phyloP scores from a whole-genome alignment of 805 yeast genomes.

The Starmerella ratchasimensis region DNA sequence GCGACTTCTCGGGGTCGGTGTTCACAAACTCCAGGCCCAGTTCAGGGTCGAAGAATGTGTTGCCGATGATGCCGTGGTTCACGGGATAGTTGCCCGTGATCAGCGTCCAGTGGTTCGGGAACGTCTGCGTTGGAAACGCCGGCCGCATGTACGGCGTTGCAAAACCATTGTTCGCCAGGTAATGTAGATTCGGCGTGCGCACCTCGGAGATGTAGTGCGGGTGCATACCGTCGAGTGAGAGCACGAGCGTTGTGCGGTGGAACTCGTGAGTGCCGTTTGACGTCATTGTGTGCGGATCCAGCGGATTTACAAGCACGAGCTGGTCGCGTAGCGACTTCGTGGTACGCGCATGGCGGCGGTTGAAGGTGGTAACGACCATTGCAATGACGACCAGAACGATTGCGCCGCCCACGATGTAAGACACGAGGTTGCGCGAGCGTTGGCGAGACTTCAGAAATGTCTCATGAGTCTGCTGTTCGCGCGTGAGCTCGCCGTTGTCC shows the following conservation, averaged over 20 bases:
- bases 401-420: conserved; percentile 4
- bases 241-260: conserved; percentile 64
- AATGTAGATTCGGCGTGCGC: conserved; percentile 59
- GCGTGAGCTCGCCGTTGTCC: background rate
- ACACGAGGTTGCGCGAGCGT: conserved; percentile 5
- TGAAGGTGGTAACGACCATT: conserved; percentile 1
- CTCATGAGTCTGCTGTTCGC: conserved; percentile 4
- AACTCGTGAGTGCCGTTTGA: conserved; percentile 55
- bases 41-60: conserved; percentile 57
- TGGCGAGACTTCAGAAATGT: background rate
- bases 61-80: conserved; percentile 78
- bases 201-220: conserved; percentile 64
- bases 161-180: conserved; percentile 41
- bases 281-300: conserved; percentile 3
- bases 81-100: conserved; percentile 77
- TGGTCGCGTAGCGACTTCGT: background rate
- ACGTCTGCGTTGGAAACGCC: conserved; percentile 76
- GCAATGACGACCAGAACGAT: conserved; percentile 7
- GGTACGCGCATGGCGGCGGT: background rate
- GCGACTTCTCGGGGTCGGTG: conserved; percentile 40
- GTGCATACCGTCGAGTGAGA: conserved; percentile 82
- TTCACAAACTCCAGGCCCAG: conserved; percentile 46
- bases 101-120: conserved; percentile 85
- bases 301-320: conserved; percentile 8
- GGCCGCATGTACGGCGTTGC: conserved; percentile 72